Conservation (phyloP, 352 stramenopile genomes). For the Thalassiosira hispida region DNA sequence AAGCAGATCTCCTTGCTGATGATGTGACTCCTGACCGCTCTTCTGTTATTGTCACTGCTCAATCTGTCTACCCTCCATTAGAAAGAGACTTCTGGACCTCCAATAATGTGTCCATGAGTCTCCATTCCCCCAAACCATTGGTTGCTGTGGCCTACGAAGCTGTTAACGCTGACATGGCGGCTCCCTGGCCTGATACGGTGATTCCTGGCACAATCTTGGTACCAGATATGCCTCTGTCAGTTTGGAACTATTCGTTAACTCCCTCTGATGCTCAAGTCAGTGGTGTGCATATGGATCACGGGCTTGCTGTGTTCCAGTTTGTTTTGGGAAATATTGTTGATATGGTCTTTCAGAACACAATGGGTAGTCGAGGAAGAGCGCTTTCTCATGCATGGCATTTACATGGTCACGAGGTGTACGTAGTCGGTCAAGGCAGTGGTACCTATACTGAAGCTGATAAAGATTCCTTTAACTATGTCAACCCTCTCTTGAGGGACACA, state of each 20-base stretch:
- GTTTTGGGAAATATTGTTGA: constrained; percentile 46
- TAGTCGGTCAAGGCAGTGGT: constrained; percentile 45
- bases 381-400: constrained; percentile 62
- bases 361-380: constrained; percentile 41
- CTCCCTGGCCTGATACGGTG: constrained; percentile 31
- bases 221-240: constrained; percentile 16
- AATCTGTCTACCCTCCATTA: constrained; percentile 12
- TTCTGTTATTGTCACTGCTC: constrained; percentile 31
- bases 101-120: constrained; percentile 33
- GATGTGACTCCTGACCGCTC: constrained; percentile 23
- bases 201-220: constrained; percentile 22
- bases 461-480: constrained; percentile 37
- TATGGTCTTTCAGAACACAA: constrained; percentile 51
- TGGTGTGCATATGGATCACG: constrained; percentile 36
- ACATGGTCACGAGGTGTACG: constrained; percentile 57
- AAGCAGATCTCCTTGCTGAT: constrained; percentile 22
- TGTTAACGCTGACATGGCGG: constrained; percentile 10
- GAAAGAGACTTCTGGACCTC: constrained; percentile 15
- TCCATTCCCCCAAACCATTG: constrained; percentile 2
- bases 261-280: too few species aligned
- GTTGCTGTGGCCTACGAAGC: constrained; percentile 33
- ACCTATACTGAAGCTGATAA: constrained; percentile 37
- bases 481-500: constrained; percentile 43
- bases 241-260: constrained; percentile 51
- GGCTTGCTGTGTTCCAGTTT: too few species aligned